A percentile compares a stretch with the other conserved stretches of the same genome.
phyloP scores from a whole-genome alignment of 768 basidiomycete species.

The Collybia mongolica region DNA sequence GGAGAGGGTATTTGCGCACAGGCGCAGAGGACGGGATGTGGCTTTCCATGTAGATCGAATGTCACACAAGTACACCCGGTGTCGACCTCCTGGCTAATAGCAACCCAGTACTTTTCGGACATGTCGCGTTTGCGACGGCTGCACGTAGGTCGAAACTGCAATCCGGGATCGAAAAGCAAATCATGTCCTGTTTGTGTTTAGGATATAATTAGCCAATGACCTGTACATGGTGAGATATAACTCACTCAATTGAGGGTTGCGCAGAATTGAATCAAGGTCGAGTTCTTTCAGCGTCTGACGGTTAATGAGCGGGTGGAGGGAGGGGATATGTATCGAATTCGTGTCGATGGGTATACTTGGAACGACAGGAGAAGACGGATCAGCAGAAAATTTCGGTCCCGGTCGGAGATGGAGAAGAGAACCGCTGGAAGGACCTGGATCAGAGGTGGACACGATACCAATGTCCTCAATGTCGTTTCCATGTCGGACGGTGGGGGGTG shows the following conservation, averaged over 20 bases:
- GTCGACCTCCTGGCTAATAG: constrained; percentile 75
- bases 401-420: constrained; percentile 34
- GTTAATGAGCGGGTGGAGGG: constrained; percentile 75
- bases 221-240: constrained; percentile 24
- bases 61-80: constrained; percentile 84
- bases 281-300: constrained; percentile 81
- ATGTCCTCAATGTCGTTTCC: constrained; percentile 47
- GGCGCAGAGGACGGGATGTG: constrained; percentile 55
- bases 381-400: constrained; percentile 24
- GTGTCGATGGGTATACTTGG: constrained; percentile 40
- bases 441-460: constrained; percentile 38
- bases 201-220: constrained; percentile 7
- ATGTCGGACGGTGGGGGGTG: constrained; percentile 28
- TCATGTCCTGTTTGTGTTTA: constrained; percentile 64
- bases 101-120: constrained; percentile 83
- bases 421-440: constrained; percentile 45
- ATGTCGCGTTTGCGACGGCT: constrained; percentile 70
- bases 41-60: constrained; percentile 58
- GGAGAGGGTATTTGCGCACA: constrained; percentile 44
- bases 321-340: constrained; percentile 58
- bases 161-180: constrained; percentile 81
- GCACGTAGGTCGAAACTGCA: constrained; percentile 80
- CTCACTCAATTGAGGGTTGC: constrained; percentile 89
- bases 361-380: constrained; percentile 23
- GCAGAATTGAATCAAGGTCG: constrained; percentile 81